Base-by-base conservation (phyloP, 1,284 basidiomycete genomes). In the Moesziomyces globuligerus region DNA sequence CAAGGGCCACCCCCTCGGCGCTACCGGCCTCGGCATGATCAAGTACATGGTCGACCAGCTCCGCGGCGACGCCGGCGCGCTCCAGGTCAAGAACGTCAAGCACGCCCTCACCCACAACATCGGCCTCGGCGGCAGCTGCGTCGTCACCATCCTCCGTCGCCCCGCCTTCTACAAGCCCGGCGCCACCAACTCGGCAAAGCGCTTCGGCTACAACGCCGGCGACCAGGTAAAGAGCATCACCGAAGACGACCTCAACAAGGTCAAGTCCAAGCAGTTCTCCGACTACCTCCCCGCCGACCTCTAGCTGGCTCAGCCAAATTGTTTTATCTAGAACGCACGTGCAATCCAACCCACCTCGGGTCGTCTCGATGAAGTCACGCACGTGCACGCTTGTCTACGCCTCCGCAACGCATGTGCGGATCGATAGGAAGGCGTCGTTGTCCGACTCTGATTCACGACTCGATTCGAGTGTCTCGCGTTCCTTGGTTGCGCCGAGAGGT, bases 21-120 rank as follows among this genome's bases (percentile, higher is more conserved):
- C 91, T 2, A 92, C 90, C 7, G 92, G 92, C 1, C 83, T 93
- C 17, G 91, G 90, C 32, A 93, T 92, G 91, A 90, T 91, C 79
- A 92, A 91, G 82, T 93, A 92, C 80, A 90, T 93, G 66, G 87
- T 89, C 70, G 90, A 72, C 89, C 81, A 72, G 88, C 85, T 71
- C 9, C 72, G 75, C 20, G 79, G 78, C 41, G 81, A 83, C 67
- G 80, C 62, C 9, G 81, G 82, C 32, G 60, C 48, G 3, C 70
- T 15, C 87, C 89, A 10, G 88, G 88, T 34, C 85, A 89, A 90
- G 71, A 88, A 89, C 47, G 90, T 90, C 9, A 90, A 92, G 80
- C 90, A 87, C 72, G 91, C 90, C 1, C 85, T 94, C 11, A 88
- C 91, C 5, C 92, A 94, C 74, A 94, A 94, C 79, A 85, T 93